Base-by-base conservation (phyloP, 129 eudicot species). In the Cynara cardunculus region DNA sequence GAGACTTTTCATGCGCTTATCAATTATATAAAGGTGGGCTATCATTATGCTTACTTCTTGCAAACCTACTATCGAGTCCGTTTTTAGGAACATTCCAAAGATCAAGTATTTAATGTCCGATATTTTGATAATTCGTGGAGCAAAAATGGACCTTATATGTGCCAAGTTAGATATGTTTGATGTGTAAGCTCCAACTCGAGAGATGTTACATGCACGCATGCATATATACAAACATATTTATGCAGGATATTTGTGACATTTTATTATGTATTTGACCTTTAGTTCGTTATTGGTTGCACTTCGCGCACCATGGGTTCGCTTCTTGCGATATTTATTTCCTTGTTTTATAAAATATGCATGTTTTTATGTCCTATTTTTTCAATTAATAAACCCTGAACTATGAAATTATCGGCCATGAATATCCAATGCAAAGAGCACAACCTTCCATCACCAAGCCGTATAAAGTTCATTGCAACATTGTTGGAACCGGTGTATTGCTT, bases 391-490 rank as follows among this genome's bases (percentile, higher is more conserved):
- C 13, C 28, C 32, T 69, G 69, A 78, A 44, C 24, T 28, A 19
- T 27, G 67, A 49, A 69, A 18, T 49, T 69, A 27, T 70, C n/a
- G 30, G 39, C 25, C 18, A 65, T 35, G 21, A 80, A 46, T 46
- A 79, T 12, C 2, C 46, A 28, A 74, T 67, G 44, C 6, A 66
- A 69, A 82, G 68, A 12, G 34, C 35, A 77, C 19, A 82, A 95
- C 99, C 99, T 95, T 87, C 89, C 93, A 83, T 87, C 91, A 85
- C 82, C 84, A 25, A 89, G 86, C 80, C 83, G 88, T 66, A 95
- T 92, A 59, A 88, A 89, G 84, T 75, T 92, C 88, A 92, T 85
- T 35, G 99, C 97, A 84, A 78, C 97, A 56, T 95, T 93, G 80
- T 87, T 89, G 14, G 94, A 90, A 56, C 97, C 97, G 12, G 94